These are phyloP conservation scores for Plectosphaerella sp. DNA, from an alignment of 2,329 filamentous ascomycete genomes.

Conservation along the genomic window DNA sequence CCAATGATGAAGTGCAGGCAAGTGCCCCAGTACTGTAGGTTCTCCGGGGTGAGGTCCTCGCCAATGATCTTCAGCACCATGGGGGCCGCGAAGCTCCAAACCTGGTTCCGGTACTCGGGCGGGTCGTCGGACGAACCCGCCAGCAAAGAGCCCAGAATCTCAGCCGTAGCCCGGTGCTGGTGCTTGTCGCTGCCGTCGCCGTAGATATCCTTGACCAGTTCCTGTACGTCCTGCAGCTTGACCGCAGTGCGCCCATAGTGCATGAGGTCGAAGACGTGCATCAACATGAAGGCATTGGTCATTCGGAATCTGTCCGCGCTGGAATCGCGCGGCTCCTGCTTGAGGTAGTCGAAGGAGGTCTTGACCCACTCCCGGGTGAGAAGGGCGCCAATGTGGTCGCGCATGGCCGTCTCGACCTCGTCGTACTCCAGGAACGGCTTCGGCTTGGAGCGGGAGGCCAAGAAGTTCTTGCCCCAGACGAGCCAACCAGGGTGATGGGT, in stretches of 20 bases:
- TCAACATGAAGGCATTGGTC: constrained; percentile 79
- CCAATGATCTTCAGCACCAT: constrained; percentile 80
- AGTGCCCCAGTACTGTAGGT: constrained; percentile 89
- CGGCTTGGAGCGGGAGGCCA: constrained; percentile 70
- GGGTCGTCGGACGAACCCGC: constrained; percentile 76
- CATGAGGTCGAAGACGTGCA: constrained; percentile 87
- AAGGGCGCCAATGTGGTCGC: constrained; percentile 74
- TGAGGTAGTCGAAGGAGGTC: constrained; percentile 86
- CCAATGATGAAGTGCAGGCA: constrained; percentile 88
- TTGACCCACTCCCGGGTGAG: constrained; percentile 83
- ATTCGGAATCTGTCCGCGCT: constrained; percentile 84
- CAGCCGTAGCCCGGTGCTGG: constrained; percentile 90
- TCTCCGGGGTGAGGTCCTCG: constrained; percentile 93
- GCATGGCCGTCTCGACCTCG: constrained; percentile 67
- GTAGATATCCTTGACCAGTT: constrained; percentile 72
- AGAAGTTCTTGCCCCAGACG: constrained; percentile 87
- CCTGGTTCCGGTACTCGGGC: constrained; percentile 64
- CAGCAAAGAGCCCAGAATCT: constrained; percentile 85
- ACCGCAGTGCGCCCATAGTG: constrained; percentile 72
- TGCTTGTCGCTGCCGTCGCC: constrained; percentile 96
- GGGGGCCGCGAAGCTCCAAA: constrained; percentile 89
- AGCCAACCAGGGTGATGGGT: constrained; percentile 93
- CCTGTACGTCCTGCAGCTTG: constrained; percentile 83
- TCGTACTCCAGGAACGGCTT: constrained; percentile 69
- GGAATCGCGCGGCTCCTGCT: constrained; percentile 87